phyloP scores from a whole-genome alignment of 2,329 filamentous ascomycete species.

The Harringtonia aguacate region DNA sequence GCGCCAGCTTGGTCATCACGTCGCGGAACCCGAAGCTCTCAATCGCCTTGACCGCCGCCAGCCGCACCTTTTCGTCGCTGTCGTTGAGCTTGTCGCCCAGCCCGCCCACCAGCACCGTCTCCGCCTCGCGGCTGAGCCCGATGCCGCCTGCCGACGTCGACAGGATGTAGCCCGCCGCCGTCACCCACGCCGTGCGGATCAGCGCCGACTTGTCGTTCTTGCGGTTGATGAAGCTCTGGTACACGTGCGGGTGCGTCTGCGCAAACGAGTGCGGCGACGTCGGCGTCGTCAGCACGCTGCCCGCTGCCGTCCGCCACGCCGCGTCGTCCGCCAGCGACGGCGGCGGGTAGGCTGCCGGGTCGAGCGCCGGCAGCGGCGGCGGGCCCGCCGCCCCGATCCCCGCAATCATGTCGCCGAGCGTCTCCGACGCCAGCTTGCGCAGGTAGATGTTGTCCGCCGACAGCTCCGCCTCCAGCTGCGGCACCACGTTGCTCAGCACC shows the following conservation, averaged over 20 bases:
- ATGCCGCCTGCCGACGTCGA: slow-evolving; percentile 87
- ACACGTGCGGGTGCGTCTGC: slow-evolving; percentile 67
- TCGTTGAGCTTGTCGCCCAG: slow-evolving; percentile 77
- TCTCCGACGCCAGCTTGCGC: slow-evolving; percentile 81
- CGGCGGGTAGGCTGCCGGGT: slow-evolving; percentile 79
- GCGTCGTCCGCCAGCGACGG: slow-evolving; percentile 51
- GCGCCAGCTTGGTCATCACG: slow-evolving; percentile 71
- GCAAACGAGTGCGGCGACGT: slow-evolving; percentile 84
- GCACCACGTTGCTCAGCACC: slow-evolving; percentile 85
- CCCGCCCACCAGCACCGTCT: slow-evolving; percentile 60
- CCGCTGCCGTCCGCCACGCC: slow-evolving; percentile 32
- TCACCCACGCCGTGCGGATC: slow-evolving; percentile 80
- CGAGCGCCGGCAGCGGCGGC: slow-evolving; percentile 59
- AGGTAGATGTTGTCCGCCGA: slow-evolving; percentile 82
- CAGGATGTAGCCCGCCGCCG: slow-evolving; percentile 73
- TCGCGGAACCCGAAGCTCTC: slow-evolving; percentile 71
- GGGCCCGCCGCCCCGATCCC: slow-evolving; percentile 88
- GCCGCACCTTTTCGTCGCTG: slow-evolving; percentile 78
- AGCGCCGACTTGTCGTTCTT: slow-evolving; percentile 76
- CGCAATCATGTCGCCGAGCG: slow-evolving; percentile 87
- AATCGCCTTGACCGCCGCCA: slow-evolving; percentile 80
- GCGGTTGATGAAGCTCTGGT: slow-evolving; percentile 74
- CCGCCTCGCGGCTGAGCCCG: slow-evolving; percentile 75
- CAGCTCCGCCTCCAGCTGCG: slow-evolving; percentile 85
- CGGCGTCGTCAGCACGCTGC: slow-evolving; percentile 64